phyloP scores from a whole-genome alignment of 495 filamentous ascomycete species.

The Penicillium ucsense region DNA sequence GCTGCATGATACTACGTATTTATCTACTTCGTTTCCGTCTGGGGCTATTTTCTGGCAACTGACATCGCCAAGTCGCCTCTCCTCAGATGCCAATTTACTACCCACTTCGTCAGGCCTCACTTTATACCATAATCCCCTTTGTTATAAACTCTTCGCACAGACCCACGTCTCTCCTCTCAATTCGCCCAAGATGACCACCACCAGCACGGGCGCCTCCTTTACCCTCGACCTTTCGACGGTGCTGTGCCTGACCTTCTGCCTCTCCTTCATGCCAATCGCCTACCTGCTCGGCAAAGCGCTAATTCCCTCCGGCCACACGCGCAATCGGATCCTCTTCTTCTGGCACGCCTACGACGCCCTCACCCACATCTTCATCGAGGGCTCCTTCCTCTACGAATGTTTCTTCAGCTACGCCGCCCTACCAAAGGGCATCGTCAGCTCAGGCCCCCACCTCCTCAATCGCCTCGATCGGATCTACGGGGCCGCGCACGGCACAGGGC shows the following conservation, averaged over 20 bases:
- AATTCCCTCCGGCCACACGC: constrained; percentile 37
- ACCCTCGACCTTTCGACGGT: constrained; percentile 40
- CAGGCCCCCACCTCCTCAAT: constrained; percentile 44
- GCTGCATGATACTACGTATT: no score
- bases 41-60: no score
- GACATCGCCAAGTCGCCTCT: no score
- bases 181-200: constrained; percentile 2
- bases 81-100: no score
- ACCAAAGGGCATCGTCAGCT: constrained; percentile 22
- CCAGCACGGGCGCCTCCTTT: constrained; percentile 18
- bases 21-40: no score
- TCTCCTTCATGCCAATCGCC: constrained; percentile 45
- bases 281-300: constrained; percentile 34
- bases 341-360: constrained; percentile 93
- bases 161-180: not conserved
- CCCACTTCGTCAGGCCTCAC: no score
- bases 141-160: not conserved
- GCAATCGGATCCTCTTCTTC: constrained; percentile 68
- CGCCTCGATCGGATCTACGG: constrained; percentile 56
- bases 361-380: constrained; percentile 82
- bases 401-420: constrained; percentile 61
- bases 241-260: constrained; percentile 42
- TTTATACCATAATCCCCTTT: no score
- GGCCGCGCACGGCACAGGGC: constrained; percentile 54
- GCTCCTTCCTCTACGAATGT: constrained; percentile 83